Conservation (phyloP, 371 early-diverging fungal genomes). For the Umbelopsis sp. region DNA sequence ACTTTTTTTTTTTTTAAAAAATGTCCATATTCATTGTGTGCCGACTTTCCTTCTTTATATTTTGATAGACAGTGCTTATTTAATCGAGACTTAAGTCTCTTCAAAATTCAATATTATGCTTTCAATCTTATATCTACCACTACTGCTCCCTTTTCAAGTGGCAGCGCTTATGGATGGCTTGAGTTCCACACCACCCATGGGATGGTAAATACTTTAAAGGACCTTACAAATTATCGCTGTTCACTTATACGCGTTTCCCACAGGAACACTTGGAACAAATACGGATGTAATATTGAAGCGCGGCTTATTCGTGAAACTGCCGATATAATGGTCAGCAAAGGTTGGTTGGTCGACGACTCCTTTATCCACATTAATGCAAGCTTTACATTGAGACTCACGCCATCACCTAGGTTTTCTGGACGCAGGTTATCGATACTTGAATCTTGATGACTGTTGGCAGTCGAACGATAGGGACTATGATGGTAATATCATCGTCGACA, state of each 20-base stretch:
- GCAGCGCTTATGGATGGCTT: slow-evolving; percentile 8
- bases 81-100: not conserved
- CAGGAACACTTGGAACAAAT: slow-evolving; percentile 49
- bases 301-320: slow-evolving; percentile 32
- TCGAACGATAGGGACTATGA: slow-evolving; percentile 28
- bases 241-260: not conserved
- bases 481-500: slow-evolving; percentile 42
- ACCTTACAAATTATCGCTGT: not conserved
- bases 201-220: slow-evolving; percentile 21
- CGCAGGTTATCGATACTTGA: slow-evolving; percentile 41
- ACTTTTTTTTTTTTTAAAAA: no score
- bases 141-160: not conserved
- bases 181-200: slow-evolving; percentile 25
- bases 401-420: slow-evolving; percentile 20
- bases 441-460: slow-evolving; percentile 56
- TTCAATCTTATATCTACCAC: not conserved
- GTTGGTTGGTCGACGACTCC: not conserved
- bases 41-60: not conserved
- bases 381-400: no score
- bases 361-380: no score
- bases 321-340: slow-evolving; percentile 31
- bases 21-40: not conserved
- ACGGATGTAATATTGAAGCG: slow-evolving; percentile 41
- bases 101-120: not conserved
- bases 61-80: not conserved